A percentile compares a stretch with the other conserved stretches of the same genome.
These are phyloP conservation scores for Ephemerocybe angulata DNA, from an alignment of 768 basidiomycete genomes.

Conservation along the genomic window DNA sequence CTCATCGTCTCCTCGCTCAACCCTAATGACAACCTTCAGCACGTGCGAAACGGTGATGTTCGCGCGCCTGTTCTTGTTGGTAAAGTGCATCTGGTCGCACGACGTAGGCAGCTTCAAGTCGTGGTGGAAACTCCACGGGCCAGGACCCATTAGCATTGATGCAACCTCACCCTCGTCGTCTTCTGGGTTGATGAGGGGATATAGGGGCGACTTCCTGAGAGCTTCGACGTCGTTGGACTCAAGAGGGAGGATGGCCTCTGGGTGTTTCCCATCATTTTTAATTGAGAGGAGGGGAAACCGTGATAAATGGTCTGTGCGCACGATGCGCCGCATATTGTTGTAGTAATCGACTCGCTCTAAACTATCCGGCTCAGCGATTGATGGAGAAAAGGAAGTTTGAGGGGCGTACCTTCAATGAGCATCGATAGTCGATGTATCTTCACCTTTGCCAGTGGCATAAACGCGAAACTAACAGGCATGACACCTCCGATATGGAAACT, in stretches of 20 bases:
- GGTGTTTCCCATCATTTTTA: slow-evolving; percentile 45
- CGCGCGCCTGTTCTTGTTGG: slow-evolving; percentile 73
- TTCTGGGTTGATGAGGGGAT: slow-evolving; percentile 43
- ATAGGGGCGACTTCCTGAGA: slow-evolving; percentile 63
- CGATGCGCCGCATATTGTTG: slow-evolving; percentile 60
- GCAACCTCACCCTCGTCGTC: slow-evolving; percentile 54
- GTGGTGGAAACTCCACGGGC: slow-evolving; percentile 83
- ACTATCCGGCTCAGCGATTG: neutral
- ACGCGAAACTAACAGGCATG: slow-evolving; percentile 73
- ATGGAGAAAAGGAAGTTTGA: neutral
- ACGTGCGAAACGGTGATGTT: slow-evolving; percentile 73
- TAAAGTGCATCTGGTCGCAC: slow-evolving; percentile 63
- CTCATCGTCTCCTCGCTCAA: slow-evolving; percentile 75
- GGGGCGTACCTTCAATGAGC: slow-evolving; percentile 70
- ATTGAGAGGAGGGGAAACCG: slow-evolving; percentile 63
- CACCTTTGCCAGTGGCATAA: slow-evolving; percentile 82
- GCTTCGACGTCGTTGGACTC: slow-evolving; percentile 63
- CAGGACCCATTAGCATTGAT: slow-evolving; percentile 66
- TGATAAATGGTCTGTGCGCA: slow-evolving; percentile 62
- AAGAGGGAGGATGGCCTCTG: slow-evolving; percentile 72
- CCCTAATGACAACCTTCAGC: slow-evolving; percentile 78
- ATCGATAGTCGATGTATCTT: slow-evolving; percentile 73
- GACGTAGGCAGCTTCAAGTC: slow-evolving; percentile 65
- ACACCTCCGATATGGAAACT: slow-evolving; percentile 81
- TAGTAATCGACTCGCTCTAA: slow-evolving; percentile 82